These are phyloP conservation scores for Talaromyces nanjingensis DNA, from an alignment of 495 filamentous ascomycete genomes.

Conservation along the genomic window DNA sequence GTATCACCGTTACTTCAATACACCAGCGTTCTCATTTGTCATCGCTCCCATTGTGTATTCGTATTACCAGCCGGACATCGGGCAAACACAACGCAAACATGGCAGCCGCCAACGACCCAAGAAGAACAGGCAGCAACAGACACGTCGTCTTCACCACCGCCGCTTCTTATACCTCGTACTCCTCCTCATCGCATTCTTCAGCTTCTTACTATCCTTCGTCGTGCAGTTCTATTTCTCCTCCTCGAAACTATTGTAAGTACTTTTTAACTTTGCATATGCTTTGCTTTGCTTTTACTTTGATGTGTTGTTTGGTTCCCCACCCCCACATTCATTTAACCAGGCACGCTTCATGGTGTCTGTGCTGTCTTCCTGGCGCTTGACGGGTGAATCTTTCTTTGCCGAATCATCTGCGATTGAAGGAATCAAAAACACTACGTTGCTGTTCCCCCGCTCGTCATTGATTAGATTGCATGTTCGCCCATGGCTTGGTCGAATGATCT, in stretches of 20 bases:
- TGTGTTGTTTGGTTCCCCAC: background rate
- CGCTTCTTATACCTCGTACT: conserved; percentile 12
- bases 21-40: background rate
- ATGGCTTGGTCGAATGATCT: background rate
- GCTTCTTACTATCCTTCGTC: conserved; percentile 35
- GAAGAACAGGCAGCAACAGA: background rate
- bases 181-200: conserved; percentile 22
- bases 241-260: conserved; percentile 8
- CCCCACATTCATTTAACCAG: conserved; percentile 1
- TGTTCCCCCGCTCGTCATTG: conserved; percentile 5
- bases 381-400: background rate
- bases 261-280: background rate
- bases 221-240: conserved; percentile 19
- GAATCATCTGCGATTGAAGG: background rate
- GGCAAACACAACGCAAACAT: background rate
- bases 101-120: background rate
- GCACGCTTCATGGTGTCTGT: background rate
- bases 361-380: background rate
- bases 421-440: background rate
- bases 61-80: background rate
- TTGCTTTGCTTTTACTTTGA: background rate
- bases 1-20: background rate
- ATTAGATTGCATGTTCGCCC: conserved; percentile 11
- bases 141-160: conserved; percentile 14
- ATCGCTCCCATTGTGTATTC: background rate